Base-by-base conservation (phyloP, 805 yeast genomes). In the Saturnispora kantuleensis region DNA sequence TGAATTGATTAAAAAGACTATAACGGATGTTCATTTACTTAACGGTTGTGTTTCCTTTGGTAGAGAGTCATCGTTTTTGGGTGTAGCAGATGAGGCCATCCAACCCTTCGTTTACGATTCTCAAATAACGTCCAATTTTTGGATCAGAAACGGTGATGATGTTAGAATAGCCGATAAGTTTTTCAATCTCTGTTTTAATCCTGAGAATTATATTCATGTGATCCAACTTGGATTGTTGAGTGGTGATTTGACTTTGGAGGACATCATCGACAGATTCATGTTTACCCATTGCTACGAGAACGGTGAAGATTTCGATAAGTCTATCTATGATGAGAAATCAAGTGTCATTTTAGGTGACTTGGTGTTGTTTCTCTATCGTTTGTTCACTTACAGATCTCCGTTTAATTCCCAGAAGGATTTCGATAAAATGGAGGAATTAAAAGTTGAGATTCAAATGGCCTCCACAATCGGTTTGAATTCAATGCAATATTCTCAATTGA, bases 91-190 rank as follows among this genome's bases (percentile, higher is more conserved):
- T 57, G 66, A 71, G 42, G 70, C 82, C 0, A 57, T 83, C 40
- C 69, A 83, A 56, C 71, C 81, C 12, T 64, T 79, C 30, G 87
- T 80, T 1, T 63, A 81, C 29, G 70, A 74, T 15, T 63, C 79
- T 3, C 90, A 83, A 54, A 74, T 81, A 3, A 71, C 71, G 31
- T 64, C 74, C 1, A 84, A 84, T 1, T 76, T 74, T 49, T 83
- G 93, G 93, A 73, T 83, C 2, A 71, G 90, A 62, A 83, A 83
- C 54, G 93, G 93, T 16, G 55, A 66, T 42, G 68, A 51, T 13
- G 59, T 56, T 1, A n/a, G 45, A 10, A 41, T 52, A 30, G 62
- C 62, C 36, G 54, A 47, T 6, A 43, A 40, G 9, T 53, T 51
- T 13, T 50, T 53, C 39, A 47, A 52, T 17, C 39, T 45, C 1